Conservation (phyloP, 1,284 basidiomycete genomes). For the Nidula niveotomentosa region DNA sequence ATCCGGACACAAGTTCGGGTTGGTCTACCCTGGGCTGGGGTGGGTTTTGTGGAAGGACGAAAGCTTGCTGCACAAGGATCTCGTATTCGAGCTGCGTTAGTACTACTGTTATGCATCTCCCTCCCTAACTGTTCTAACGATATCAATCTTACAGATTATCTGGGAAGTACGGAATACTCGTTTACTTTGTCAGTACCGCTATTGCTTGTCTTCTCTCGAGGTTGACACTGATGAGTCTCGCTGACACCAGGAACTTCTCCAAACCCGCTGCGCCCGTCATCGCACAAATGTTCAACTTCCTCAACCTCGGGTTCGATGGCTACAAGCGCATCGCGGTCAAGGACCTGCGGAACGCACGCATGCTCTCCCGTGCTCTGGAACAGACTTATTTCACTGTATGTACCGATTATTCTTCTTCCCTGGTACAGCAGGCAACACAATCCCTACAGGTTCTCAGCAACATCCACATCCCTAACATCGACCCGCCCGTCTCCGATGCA, state of each 20-base stretch:
- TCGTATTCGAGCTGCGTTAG: slow-evolving; percentile 70
- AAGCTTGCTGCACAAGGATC: slow-evolving; percentile 54
- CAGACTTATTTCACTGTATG: slow-evolving; percentile 40
- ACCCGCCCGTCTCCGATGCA: not conserved
- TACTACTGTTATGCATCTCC: not conserved
- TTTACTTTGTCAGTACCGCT: slow-evolving; percentile 36
- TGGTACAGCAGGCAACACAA: no score
- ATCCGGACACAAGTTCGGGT: slow-evolving; percentile 69
- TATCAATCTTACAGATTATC: slow-evolving; percentile 40
- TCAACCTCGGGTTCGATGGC: slow-evolving; percentile 48
- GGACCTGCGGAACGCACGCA: slow-evolving; percentile 63
- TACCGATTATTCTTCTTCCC: not conserved
- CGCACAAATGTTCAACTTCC: slow-evolving; percentile 72
- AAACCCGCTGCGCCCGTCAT: slow-evolving; percentile 66
- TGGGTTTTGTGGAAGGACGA: slow-evolving; percentile 67
- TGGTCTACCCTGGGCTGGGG: slow-evolving; percentile 64
- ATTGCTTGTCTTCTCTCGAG: slow-evolving; percentile 19
- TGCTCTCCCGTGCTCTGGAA: slow-evolving; percentile 69
- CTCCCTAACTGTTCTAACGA: not conserved
- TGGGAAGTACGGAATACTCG: slow-evolving; percentile 53
- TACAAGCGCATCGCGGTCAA: slow-evolving; percentile 40
- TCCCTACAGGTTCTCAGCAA: slow-evolving; percentile 34
- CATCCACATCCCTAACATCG: slow-evolving; percentile 30
- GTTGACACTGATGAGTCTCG: no score
- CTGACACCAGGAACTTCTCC: slow-evolving; percentile 51